Conservation (phyloP, 2,329 filamentous ascomycete genomes). For the Fusarium sp. region DNA sequence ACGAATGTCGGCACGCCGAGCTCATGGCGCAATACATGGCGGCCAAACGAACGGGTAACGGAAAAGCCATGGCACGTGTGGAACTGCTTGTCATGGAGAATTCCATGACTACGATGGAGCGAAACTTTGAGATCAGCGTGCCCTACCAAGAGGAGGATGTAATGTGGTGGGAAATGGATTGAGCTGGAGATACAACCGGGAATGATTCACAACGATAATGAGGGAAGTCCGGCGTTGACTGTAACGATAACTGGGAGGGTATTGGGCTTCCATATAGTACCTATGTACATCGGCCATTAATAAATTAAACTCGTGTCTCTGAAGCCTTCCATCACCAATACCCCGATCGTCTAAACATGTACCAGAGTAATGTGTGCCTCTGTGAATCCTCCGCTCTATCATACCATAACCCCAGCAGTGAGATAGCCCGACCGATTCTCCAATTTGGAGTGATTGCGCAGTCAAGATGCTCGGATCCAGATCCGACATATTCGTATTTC, state of each 20-base stretch:
- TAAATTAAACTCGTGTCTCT: slow-evolving; percentile 3
- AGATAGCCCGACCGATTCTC: slow-evolving; percentile 15
- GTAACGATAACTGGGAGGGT: slow-evolving; percentile 9
- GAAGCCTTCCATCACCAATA: not conserved
- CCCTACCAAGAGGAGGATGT: slow-evolving; percentile 42
- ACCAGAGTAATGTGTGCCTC: slow-evolving; percentile 27
- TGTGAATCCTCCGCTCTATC: slow-evolving; percentile 36
- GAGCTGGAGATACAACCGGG: slow-evolving; percentile 9
- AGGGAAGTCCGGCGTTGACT: slow-evolving; percentile 1
- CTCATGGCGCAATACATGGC: slow-evolving; percentile 47
- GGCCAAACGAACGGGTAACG: slow-evolving; percentile 45
- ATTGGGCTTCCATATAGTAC: slow-evolving; percentile 18
- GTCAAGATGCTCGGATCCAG: not conserved
- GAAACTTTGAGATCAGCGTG: slow-evolving; percentile 45
- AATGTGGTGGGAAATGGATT: slow-evolving; percentile 39
- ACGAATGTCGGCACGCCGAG: slow-evolving; percentile 47
- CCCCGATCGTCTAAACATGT: slow-evolving; percentile 16
- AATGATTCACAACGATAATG: slow-evolving; percentile 12
- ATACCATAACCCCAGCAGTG: slow-evolving; percentile 37
- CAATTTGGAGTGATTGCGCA: slow-evolving; percentile 3
- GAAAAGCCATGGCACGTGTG: slow-evolving; percentile 42
- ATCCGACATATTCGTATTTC: slow-evolving; percentile 24
- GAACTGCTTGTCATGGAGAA: slow-evolving; percentile 44
- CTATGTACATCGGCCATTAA: slow-evolving; percentile 31
- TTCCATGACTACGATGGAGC: slow-evolving; percentile 33